Base-by-base conservation (phyloP, 257 asterid genomes). In the Gentiana straminea region DNA sequence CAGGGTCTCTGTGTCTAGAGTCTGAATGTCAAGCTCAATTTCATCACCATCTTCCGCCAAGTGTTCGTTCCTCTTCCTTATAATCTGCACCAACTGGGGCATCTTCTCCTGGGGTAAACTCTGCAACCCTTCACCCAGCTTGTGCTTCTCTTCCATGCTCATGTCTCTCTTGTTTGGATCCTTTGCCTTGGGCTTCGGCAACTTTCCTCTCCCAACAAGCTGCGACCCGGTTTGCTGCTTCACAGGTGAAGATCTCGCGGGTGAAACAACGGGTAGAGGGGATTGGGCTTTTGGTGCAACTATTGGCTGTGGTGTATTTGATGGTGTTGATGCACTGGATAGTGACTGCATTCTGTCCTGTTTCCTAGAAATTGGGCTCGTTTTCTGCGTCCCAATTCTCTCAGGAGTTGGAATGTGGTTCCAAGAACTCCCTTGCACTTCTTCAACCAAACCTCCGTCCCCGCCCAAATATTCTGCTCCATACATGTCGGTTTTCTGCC, bases 1-100 rank as follows among this genome's bases (percentile, higher is more conserved):
- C 0, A 92, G 90, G 0, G 99, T 92, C 66, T 88, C 99, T 0
- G 88, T 83, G 46, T 92, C 99, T 1, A 92, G 93, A 33, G 94
- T 86, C 70, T 92, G 97, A 33, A 92, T 88, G 68, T 92, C 99
- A 1, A 92, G 95, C 84, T 88, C 99, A 64, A 92, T 92, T 65
- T 92, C 99, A 64, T 92, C 99, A 0, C 97, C 98, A 24, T 92
- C 97, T 74, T 88, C 94, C 0, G 95, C 94, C 77, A 92, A 75
- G 55, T 83, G 97, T 51, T 74, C 86, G 56, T 88, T 88, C 58
- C 97, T 80, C 81, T 92, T 92, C 76, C 89, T 67, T 45, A 92
- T 80, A 61, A 92, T 88, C 71, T 75, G 85, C 6, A 92, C 80
- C 70, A 92, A 64, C 37, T 92, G 99, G 0, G 90, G 99, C 99